Base-by-base conservation (phyloP, 306 rosid genomes). In the Cucumis cinereus region DNA sequence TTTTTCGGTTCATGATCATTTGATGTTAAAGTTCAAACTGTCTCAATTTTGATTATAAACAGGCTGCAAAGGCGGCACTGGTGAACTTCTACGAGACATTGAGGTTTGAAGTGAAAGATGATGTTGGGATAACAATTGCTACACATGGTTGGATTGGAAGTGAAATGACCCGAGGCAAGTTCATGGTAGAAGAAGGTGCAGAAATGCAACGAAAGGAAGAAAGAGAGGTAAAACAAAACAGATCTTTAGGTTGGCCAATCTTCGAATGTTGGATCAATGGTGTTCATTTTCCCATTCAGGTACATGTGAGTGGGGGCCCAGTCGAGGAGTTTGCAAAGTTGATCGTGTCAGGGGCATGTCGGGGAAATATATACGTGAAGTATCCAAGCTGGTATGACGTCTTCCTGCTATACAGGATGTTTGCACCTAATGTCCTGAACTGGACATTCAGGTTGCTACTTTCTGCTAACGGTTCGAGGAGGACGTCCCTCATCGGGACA, bases 181-280 rank as follows among this genome's bases (percentile, higher is more conserved):
- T 93, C 86, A 88, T 89, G 93, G 73, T 89, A 7, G 97, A 91
- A 77, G 97, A 88, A 38, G 98, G 93, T 40, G 92, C 93, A 0
- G 97, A 89, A 36, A 91, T 93, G 96, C 97, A 91, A 63, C 87
- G 98, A 90, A 93, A 89, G 76, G 97, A 88, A 84, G 98, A 89
- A 79, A 87, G 97, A 87, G 98, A 93, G 82, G 97, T 89, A 55
- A 55, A 79, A 50, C 33, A 22, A 47, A 23, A 13, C 57, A 22
- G 57, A 20, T 45, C 55, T 64, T 35, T 63, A 16, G 14, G 1
- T 64, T 19, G 16, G 73, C 6, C 50, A 67, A 41, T 41, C 73
- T 20, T 12, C 24, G 7, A 14, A 24, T 36, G 16, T 24, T 69
- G 14, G 19, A 45, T 45, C 3, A 15, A 15, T 15, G 20, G 38